Evolutionary conservation across 192 early-diverging fungal genomes (phyloP), one percentile per base, ranked within the genome.

Genomic region (Coemansia sp.): DNA sequence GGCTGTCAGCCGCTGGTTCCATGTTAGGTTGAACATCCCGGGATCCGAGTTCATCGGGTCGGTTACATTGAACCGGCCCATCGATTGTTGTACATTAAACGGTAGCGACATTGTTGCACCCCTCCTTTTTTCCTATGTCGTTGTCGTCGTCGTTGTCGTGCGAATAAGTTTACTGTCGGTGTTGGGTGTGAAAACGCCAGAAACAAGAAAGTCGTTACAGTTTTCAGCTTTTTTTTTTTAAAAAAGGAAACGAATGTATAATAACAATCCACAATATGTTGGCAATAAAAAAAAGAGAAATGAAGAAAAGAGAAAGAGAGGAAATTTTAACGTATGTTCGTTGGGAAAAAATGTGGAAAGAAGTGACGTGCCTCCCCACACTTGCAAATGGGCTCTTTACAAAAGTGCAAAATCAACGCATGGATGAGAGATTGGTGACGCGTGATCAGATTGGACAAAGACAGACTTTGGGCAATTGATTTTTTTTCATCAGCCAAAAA

Each of bases 1-100:
- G 30, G 77, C 82, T 45, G 61, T 75, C 35, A 74, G 66, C 31
- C 82, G 64, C 63, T 84, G 69, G 21, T 71, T 76, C 16, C 82
- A 70, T 61, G 81, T 74, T 40, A 83, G 61, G 34, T 71, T 63
- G 29, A 80, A 80, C 52, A 80, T 62, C 16, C 77, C 77, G 12
- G 77, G 72, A 59, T 80, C 77, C 26, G 64, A 59, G 66, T 62
- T 61, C 77, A 80, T 80, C 21, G 77, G 77, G 68, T 74, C 77
- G 28, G 67, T 68, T 29, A 71, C 23, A 28, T 69, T 69, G 34
- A 74, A 61, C 28, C 68, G 46, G 21, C 58, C 52, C 37, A 59
- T 57, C 5, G 62, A 30, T 20, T 57, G 72, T 66, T 67, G 72
- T 13, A 70, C 72, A 25, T 80, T 71, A 45, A 80, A 74, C 40